Percentiles rank a stretch among this genome's conserved stretches.
phyloP scores from a whole-genome alignment of 306 rosid genomes.

The Vigna radiata region DNA sequence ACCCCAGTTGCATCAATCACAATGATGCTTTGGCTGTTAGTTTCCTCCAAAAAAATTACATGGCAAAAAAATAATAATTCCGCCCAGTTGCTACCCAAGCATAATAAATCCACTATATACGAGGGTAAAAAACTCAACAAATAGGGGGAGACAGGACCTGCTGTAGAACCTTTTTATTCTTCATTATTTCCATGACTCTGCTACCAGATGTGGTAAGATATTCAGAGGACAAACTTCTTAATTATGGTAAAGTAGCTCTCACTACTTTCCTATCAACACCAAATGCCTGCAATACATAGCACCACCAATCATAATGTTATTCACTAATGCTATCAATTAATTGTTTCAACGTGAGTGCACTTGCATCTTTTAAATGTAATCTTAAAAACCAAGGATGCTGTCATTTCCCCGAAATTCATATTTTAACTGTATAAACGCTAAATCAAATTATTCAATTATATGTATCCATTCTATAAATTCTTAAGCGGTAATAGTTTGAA shows the following conservation, averaged over 20 bases:
- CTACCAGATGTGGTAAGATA: conserved; percentile 23
- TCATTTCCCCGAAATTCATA: conserved; percentile 1
- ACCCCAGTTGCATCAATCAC: conserved; percentile 39
- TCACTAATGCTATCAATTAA: neutral
- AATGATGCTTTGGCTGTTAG: conserved; percentile 37
- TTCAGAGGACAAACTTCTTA: conserved; percentile 10
- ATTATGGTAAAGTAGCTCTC: conserved; percentile 68
- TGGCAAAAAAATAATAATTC: conserved; percentile 43
- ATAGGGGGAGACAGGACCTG: conserved; percentile 40
- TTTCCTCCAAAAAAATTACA: conserved; percentile 51
- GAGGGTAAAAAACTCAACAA: conserved; percentile 29
- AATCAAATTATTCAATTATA: conserved; percentile 13
- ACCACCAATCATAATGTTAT: neutral
- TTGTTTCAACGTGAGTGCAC: neutral
- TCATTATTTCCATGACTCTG: conserved; percentile 37
- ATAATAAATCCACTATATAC: conserved; percentile 54
- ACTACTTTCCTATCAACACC: conserved; percentile 90
- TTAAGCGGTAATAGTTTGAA: neutral
- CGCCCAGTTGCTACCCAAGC: conserved; percentile 48
- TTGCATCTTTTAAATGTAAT: conserved; percentile 21
- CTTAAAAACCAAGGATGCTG: conserved; percentile 1
- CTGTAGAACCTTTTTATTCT: conserved; percentile 55
- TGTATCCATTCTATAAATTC: neutral
- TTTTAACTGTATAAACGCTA: neutral
- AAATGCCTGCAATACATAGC: conserved; percentile 62